Conservation (phyloP, 345 rosid species). For the Noccaea bulbosa region DNA sequence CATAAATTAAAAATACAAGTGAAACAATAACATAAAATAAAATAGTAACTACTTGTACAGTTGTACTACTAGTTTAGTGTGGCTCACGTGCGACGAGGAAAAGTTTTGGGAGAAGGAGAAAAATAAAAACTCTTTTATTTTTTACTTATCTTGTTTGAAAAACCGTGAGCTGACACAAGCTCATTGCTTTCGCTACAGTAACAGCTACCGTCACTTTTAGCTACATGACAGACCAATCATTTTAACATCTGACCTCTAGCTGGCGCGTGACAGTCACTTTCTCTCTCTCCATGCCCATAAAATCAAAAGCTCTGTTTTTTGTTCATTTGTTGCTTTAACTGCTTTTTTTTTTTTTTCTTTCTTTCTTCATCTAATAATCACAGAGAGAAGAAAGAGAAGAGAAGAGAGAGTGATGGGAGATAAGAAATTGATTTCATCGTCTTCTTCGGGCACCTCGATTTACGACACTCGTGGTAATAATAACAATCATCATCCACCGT, state of each 20-base stretch:
- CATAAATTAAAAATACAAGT: neutral
- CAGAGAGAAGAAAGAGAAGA: slow-evolving; percentile 36
- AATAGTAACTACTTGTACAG: neutral
- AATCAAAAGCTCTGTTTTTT: slow-evolving; percentile 36
- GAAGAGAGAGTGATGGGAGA: slow-evolving; percentile 46
- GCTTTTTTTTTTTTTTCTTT: neutral
- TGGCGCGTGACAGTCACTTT: slow-evolving; percentile 36
- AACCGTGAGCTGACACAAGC: slow-evolving; percentile 41
- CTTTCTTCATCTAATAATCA: slow-evolving; percentile 6
- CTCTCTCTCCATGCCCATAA: slow-evolving; percentile 35
- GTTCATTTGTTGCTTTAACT: slow-evolving; percentile 21
- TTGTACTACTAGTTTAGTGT: slow-evolving; percentile 33
- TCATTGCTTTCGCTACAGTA: slow-evolving; percentile 40
- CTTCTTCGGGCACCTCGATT: slow-evolving; percentile 40
- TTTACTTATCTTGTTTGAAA: slow-evolving; percentile 19
- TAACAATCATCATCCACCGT: slow-evolving; percentile 29
- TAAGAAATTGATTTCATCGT: slow-evolving; percentile 38
- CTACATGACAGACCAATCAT: slow-evolving; percentile 53
- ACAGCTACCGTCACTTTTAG: slow-evolving; percentile 36
- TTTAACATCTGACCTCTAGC: slow-evolving; percentile 30
- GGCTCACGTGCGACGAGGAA: slow-evolving; percentile 50
- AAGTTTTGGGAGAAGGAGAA: slow-evolving; percentile 35
- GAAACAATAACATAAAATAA: neutral
- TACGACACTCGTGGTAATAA: slow-evolving; percentile 28
- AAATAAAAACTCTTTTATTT: neutral